Evolutionary conservation across 1,139 yeast genomes (phyloP), one percentile per base, ranked within the genome.

Genomic region (Meyerozyma carpophila): DNA sequence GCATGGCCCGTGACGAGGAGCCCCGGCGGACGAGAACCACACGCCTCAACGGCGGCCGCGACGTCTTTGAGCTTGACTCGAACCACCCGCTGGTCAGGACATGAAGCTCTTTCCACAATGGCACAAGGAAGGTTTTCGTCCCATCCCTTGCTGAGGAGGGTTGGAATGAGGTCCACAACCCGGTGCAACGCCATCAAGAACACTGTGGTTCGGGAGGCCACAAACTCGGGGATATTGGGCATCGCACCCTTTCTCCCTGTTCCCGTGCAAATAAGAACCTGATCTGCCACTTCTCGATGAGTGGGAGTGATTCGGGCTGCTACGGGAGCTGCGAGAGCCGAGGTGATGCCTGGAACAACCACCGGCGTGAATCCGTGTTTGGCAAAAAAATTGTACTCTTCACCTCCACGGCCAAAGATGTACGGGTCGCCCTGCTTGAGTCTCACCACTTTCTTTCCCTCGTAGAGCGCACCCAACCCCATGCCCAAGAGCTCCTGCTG

Each of bases 391-490:
- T 78, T 58, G 57, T 63, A 88, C 59, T 93, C 98, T 65, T 93
- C 98, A 31, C 96, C 97, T 34, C 98, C 98, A 51, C 98, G 81
- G 4, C 98, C 98, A 61, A 89, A 93, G 29, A 93, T 87, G 63
- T 89, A 93, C 5, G 98, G 98, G 61, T 93, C 98, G 37, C 98
- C 98, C 66, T 93, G 98, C 61, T 93, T 93, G 50, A 93, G 73
- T 45, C 98, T 73, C 3, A 93, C 94, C 1, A 93, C 97, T 47
- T 79, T 80, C 53, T 80, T 75, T 13, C 96, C 96, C 44, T 74
- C 65, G 34, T 68, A 49, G 32, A 89, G 61, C 0, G 83, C 84
- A 34, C 73, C 75, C 20, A 91, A 65, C 0, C 96, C 98, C 49
- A 83, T 64, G 18, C 73, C 69, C 32, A 89, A 68, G 34, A 93